Percentiles rank a stretch among this genome's conserved stretches.
Evolutionary conservation across 257 asterid genomes (phyloP).

Genomic region (Ilex asprella): DNA sequence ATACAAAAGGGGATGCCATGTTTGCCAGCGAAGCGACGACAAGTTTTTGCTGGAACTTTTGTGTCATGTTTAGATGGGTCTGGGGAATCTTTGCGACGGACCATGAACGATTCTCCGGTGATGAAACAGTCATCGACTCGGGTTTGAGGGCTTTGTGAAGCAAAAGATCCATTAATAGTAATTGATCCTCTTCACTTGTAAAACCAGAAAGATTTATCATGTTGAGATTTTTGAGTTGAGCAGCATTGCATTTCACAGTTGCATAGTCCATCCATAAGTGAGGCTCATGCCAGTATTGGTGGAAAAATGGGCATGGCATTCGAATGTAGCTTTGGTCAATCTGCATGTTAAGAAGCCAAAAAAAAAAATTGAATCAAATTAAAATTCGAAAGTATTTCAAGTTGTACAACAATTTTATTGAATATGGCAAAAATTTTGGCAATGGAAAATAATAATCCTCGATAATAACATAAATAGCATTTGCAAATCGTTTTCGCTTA

Average conservation of each 20-base stretch:
- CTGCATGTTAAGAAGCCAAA: not conserved
- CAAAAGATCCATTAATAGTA: slow-evolving; percentile 23
- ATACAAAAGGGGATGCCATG: not conserved
- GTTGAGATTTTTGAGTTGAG: slow-evolving; percentile 11
- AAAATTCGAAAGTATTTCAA: too few relatives aligned
- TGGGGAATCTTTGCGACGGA: slow-evolving; percentile 15
- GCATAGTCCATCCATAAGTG: slow-evolving; percentile 32
- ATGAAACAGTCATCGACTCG: slow-evolving; percentile 11
- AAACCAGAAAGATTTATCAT: slow-evolving; percentile 7
- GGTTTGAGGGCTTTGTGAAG: slow-evolving; percentile 13
- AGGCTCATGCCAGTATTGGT: slow-evolving; percentile 33
- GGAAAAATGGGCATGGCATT: not conserved
- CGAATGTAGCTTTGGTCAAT: not conserved
- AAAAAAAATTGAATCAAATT: too few relatives aligned
- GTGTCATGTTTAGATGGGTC: slow-evolving; percentile 4
- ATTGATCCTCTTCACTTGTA: slow-evolving; percentile 4
- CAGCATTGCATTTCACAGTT: slow-evolving; percentile 21
- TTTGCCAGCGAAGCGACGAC: not conserved
- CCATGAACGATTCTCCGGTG: slow-evolving; percentile 11
- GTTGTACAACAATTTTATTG: too few relatives aligned
- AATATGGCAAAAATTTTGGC: too few relatives aligned
- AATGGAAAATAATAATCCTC: too few relatives aligned
- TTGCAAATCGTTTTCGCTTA: too few relatives aligned
- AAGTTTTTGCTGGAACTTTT: not conserved
- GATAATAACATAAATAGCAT: too few relatives aligned